A percentile compares a stretch with the other conserved stretches of the same genome.
phyloP scores from a whole-genome alignment of 306 rosid species.

The Pachyrhizus erosus region DNA sequence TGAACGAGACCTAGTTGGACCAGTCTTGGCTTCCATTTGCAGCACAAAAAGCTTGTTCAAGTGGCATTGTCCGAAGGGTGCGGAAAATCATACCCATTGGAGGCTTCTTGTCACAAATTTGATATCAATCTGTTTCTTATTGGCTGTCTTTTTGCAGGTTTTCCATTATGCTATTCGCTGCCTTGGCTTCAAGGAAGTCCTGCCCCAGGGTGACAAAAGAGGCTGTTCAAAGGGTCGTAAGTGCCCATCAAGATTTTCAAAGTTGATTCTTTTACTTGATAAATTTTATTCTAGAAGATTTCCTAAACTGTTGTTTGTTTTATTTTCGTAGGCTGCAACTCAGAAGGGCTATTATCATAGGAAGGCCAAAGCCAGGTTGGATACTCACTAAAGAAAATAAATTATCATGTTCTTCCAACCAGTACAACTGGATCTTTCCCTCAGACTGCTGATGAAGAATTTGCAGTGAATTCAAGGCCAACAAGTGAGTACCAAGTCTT shows the following conservation, averaged over 20 bases:
- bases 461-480: not conserved
- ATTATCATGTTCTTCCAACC: not conserved
- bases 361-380: not conserved
- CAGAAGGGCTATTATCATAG: too few species aligned
- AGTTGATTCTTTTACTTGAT: not conserved
- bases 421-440: not conserved
- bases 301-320: not conserved
- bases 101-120: not conserved
- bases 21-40: too few species aligned
- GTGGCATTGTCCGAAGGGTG: too few species aligned
- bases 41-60: too few species aligned
- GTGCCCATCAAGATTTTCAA: not conserved
- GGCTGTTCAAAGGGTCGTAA: not conserved
- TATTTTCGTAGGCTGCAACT: too few species aligned
- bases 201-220: not conserved
- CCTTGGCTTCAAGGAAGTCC: slow-evolving; percentile 4
- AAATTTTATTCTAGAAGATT: not conserved
- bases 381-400: not conserved
- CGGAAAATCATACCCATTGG: not conserved
- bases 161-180: not conserved
- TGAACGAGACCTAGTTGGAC: too few species aligned
- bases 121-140: not conserved
- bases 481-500: not conserved
- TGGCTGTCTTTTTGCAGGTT: not conserved
- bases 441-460: not conserved